Evolutionary conservation across 768 basidiomycete species (phyloP).

Genomic region (Rhodotorula paludigena): DNA sequence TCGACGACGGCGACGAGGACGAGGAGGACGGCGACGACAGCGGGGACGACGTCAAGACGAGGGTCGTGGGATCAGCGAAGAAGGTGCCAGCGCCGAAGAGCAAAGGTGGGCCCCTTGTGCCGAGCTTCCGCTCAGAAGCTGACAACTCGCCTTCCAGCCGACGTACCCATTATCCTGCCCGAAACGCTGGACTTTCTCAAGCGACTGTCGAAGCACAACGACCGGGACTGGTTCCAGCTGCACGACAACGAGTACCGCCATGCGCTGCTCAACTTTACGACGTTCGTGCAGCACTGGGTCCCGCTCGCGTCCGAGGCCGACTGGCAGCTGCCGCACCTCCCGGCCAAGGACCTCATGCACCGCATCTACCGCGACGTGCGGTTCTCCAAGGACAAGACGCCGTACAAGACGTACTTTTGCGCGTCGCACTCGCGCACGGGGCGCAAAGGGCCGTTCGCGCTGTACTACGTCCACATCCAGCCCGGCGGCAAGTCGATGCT

Average conservation of each 20-base stretch:
- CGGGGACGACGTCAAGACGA: constrained; percentile 56
- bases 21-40: neutral
- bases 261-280: constrained; percentile 64
- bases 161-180: constrained; percentile 21
- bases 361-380: constrained; percentile 88
- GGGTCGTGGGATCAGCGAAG: constrained; percentile 68
- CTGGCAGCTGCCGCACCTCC: constrained; percentile 75
- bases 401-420: constrained; percentile 78
- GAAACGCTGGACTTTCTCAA: constrained; percentile 31
- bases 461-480: constrained; percentile 40
- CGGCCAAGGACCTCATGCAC: constrained; percentile 85
- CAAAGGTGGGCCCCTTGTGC: constrained; percentile 67
- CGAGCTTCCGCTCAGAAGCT: neutral
- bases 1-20: constrained; percentile 19
- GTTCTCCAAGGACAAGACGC: constrained; percentile 58
- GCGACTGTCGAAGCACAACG: constrained; percentile 23
- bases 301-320: constrained; percentile 66
- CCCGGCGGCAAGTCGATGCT: constrained; percentile 50
- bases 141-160: constrained; percentile 16
- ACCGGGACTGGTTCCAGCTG: constrained; percentile 67
- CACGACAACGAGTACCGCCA: constrained; percentile 65
- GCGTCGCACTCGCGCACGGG: constrained; percentile 85
- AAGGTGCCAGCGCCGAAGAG: constrained; percentile 77
- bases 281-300: constrained; percentile 69
- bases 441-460: constrained; percentile 79